These are phyloP conservation scores for Fusarium coffeatum DNA, from an alignment of 2,329 filamentous ascomycete genomes.

Conservation along the genomic window DNA sequence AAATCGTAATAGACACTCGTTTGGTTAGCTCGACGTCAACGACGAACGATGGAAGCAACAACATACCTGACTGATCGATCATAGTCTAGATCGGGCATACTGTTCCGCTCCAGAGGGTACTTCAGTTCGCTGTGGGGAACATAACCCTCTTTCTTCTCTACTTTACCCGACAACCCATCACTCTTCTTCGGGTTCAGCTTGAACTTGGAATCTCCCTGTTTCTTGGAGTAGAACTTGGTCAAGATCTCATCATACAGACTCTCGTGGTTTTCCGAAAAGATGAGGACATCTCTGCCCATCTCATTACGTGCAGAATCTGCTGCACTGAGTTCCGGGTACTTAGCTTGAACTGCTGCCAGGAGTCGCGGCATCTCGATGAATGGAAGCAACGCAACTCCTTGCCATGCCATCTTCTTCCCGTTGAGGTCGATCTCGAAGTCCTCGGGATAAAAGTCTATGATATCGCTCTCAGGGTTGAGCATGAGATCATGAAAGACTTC, in stretches of 20 bases:
- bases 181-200: conserved; percentile 80
- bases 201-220: conserved; percentile 73
- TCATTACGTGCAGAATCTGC: conserved; percentile 84
- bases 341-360: conserved; percentile 82
- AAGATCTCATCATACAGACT: conserved; percentile 85
- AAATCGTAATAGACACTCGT: conserved; percentile 86
- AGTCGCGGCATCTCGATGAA: conserved; percentile 95
- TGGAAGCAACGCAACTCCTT: conserved; percentile 90
- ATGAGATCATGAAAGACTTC: conserved; percentile 90
- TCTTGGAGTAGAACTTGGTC: conserved; percentile 91
- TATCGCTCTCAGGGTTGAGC: conserved; percentile 87
- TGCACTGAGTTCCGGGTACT: conserved; percentile 80
- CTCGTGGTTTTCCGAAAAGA: conserved; percentile 85
- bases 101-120: conserved; percentile 78
- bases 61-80: conserved; percentile 86
- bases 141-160: conserved; percentile 85
- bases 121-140: conserved; percentile 84
- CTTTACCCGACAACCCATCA: conserved; percentile 80
- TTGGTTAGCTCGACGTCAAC: conserved; percentile 46
- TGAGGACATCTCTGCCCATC: conserved; percentile 81
- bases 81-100: conserved; percentile 82
- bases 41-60: background rate
- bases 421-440: conserved; percentile 95
- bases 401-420: conserved; percentile 98
- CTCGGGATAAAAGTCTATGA: conserved; percentile 97